Base-by-base conservation (phyloP, 306 rosid genomes). In the Inga laurina region DNA sequence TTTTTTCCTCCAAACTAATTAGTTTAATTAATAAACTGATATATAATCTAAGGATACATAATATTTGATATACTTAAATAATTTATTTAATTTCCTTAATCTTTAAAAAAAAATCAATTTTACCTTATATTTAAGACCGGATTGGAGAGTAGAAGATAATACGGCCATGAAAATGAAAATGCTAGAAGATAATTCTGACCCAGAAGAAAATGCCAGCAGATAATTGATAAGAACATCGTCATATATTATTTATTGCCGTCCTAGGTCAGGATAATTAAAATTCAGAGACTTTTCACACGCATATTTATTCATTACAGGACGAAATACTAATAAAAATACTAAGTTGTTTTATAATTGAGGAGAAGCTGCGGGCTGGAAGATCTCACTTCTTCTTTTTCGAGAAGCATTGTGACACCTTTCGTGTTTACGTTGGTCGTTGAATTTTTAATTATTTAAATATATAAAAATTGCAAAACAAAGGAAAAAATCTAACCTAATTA, bases 401-500 rank as follows among this genome's bases (percentile, higher is more conserved):
- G 34, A 34, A 37, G 75, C 68, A 35, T 27, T 77, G 83, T 62
- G 89, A 74, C 89, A 86, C 84, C 84, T 83, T 86, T 78, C 79
- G 24, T 51, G 62, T 74, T 80, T 57, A 65, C 19, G 84, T 88
- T 71, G 54, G 65, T 70, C 16, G 70, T 81, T 66, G 78, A 85
- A 77, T 75, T 46, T 22, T 62, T 62, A 27, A 62, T 62, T 22
- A 62, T 62, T 62, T 24, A 49, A 78, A 67, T 34, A 75, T 72
- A 39, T 19, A 27, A 52, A 44, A n/a, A 45, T 72, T 52, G 21
- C 54, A 21, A 2, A 59, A 57, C 12, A 57, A 3, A 21, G 0
- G 11, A 49, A 43, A 34, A 77, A 64, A 39, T 64, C 71, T n/a
- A 39, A 81, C 77, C 62, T 72, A 71, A 76, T 70, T 34, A 79